Conservation (phyloP, 2,329 filamentous ascomycete species). For the Alternaria sp. region DNA sequence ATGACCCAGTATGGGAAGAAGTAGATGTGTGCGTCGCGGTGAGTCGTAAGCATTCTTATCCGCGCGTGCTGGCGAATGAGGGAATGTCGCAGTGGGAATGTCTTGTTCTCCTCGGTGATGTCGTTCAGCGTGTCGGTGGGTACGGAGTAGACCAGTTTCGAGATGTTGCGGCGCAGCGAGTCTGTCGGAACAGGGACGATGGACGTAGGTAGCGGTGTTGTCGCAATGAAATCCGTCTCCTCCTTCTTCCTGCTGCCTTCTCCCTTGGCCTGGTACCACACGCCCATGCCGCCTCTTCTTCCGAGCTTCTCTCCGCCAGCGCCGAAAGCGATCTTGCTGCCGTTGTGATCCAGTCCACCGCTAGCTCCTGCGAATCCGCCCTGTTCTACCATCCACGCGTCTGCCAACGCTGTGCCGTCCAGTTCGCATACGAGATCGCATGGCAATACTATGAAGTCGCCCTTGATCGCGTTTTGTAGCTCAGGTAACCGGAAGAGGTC, state of each 20-base stretch:
- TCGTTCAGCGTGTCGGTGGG: constrained; percentile 91
- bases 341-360: constrained; percentile 53
- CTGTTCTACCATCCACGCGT: constrained; percentile 90
- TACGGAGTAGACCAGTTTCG: constrained; percentile 83
- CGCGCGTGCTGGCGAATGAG: constrained; percentile 76
- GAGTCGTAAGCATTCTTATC: constrained; percentile 79
- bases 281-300: constrained; percentile 79
- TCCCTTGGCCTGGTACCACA: constrained; percentile 88
- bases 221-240: constrained; percentile 90
- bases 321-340: constrained; percentile 54
- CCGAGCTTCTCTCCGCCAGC: constrained; percentile 63
- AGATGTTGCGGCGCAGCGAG: constrained; percentile 71
- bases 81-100: constrained; percentile 75
- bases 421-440: constrained; percentile 94
- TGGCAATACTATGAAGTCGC: constrained; percentile 88
- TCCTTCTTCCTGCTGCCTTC: constrained; percentile 83
- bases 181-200: constrained; percentile 65
- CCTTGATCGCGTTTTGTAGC: constrained; percentile 76
- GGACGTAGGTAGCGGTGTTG: constrained; percentile 68
- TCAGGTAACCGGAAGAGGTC: constrained; percentile 86
- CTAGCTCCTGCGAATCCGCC: constrained; percentile 69
- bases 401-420: constrained; percentile 79
- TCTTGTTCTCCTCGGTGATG: constrained; percentile 75
- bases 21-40: constrained; percentile 93
- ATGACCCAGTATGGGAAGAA: constrained; percentile 92